A percentile compares a stretch with the other conserved stretches of the same genome.
These are phyloP conservation scores for Candida sp. DNA, from an alignment of 1,139 yeast species.

Conservation along the genomic window DNA sequence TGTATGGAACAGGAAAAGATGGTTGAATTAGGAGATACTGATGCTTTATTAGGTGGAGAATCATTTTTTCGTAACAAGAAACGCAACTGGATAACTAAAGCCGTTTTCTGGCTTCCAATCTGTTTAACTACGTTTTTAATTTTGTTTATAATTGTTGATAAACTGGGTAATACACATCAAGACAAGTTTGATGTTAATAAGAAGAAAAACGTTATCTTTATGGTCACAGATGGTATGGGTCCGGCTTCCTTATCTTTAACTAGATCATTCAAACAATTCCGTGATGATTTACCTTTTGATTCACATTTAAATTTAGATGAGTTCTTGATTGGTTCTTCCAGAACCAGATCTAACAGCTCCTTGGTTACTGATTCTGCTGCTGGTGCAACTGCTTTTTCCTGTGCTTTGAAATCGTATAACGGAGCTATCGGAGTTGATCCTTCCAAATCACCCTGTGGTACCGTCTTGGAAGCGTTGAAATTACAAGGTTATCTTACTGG, in stretches of 20 bases:
- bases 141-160: neutral
- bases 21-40: neutral
- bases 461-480: conserved; percentile 80
- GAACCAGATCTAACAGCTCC: conserved; percentile 72
- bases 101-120: neutral
- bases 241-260: conserved; percentile 79
- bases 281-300: conserved; percentile 47
- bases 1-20: neutral
- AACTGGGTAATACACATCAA: neutral
- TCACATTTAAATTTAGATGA: conserved; percentile 61
- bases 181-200: conserved; percentile 8
- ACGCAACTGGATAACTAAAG: neutral
- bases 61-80: neutral
- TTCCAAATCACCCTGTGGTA: conserved; percentile 66
- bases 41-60: neutral
- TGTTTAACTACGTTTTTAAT: neutral
- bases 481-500: conserved; percentile 77
- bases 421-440: conserved; percentile 81
- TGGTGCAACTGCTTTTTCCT: conserved; percentile 88
- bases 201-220: conserved; percentile 67
- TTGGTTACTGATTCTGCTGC: conserved; percentile 90
- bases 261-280: conserved; percentile 61
- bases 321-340: conserved; percentile 68
- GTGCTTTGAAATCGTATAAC: conserved; percentile 76
- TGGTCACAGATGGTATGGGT: conserved; percentile 93